Percentiles rank a stretch among this genome's conserved stretches.
Evolutionary conservation across 2,329 filamentous ascomycete species (phyloP).

Genomic region (Xylaria digitata): DNA sequence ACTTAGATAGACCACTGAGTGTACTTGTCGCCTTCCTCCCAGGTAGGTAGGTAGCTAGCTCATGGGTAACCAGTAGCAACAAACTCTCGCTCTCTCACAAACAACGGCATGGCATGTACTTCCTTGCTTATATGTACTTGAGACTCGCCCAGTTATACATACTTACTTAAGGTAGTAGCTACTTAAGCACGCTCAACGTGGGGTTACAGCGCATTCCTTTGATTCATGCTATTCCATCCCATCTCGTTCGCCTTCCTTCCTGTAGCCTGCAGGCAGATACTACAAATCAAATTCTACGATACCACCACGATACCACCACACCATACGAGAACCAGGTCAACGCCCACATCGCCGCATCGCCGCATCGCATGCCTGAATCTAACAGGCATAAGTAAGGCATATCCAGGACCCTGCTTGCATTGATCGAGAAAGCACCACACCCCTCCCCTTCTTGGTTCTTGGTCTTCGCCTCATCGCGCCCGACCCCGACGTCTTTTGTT

Average conservation of each 20-base stretch:
- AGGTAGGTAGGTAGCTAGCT: too few species aligned
- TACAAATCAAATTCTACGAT: not conserved
- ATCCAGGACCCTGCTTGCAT: slow-evolving; percentile 13
- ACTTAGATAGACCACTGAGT: too few species aligned
- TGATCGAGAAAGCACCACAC: not conserved
- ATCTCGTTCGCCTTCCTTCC: not conserved
- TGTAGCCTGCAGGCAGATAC: not conserved
- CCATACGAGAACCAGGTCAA: slow-evolving; percentile 19
- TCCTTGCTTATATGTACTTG: too few species aligned
- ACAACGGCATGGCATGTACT: too few species aligned
- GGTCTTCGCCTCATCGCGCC: slow-evolving; percentile 12
- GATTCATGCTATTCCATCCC: not conserved
- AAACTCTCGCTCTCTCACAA: too few species aligned
- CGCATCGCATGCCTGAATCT: not conserved
- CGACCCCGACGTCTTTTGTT: slow-evolving; percentile 10
- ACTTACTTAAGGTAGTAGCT: too few species aligned
- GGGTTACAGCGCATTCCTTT: not conserved
- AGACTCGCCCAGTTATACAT: too few species aligned
- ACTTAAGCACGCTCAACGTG: too few species aligned
- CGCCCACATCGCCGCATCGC: slow-evolving; percentile 3
- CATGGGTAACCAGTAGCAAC: too few species aligned
- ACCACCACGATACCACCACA: not conserved
- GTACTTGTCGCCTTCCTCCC: too few species aligned
- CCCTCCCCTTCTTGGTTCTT: not conserved
- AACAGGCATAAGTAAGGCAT: not conserved